These are phyloP conservation scores for Flaveria linearis DNA, from an alignment of 129 eudicot species.

Conservation along the genomic window DNA sequence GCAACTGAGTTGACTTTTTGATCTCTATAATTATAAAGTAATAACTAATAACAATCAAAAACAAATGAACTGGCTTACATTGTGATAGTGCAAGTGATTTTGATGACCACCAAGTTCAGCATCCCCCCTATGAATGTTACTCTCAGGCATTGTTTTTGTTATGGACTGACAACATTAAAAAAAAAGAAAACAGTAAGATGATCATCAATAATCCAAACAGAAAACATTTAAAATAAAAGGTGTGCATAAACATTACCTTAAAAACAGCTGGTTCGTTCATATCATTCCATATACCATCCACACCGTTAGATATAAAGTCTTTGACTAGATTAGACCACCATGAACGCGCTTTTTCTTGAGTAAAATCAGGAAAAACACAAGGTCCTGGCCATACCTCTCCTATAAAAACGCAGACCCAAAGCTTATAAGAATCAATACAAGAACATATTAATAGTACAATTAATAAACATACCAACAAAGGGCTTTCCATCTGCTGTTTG, in stretches of 20 bases:
- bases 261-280: constrained; percentile 98
- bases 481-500: constrained; percentile 72
- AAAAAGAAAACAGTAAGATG: constrained; percentile 26
- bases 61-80: constrained; percentile 45
- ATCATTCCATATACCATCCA: constrained; percentile 99
- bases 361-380: constrained; percentile 94
- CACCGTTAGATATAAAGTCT: constrained; percentile 76
- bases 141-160: constrained; percentile 97
- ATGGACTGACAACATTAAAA: constrained; percentile 43
- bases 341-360: constrained; percentile 74
- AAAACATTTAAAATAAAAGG: not conserved
- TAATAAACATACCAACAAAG: constrained; percentile 54
- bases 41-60: not conserved
- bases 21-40: not conserved
- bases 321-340: constrained; percentile 94
- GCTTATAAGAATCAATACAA: constrained; percentile 21
- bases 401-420: constrained; percentile 22
- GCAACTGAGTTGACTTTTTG: not conserved
- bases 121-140: constrained; percentile 85
- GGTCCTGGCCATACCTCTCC: constrained; percentile 99
- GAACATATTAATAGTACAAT: constrained; percentile 2
- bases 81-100: constrained; percentile 87
- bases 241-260: constrained; percentile 49
- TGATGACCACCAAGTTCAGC: constrained; percentile 83
- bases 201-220: constrained; percentile 15